These are phyloP conservation scores for Melampsora abietis-canadensis DNA, from an alignment of 1,284 basidiomycete genomes.

Conservation along the genomic window DNA sequence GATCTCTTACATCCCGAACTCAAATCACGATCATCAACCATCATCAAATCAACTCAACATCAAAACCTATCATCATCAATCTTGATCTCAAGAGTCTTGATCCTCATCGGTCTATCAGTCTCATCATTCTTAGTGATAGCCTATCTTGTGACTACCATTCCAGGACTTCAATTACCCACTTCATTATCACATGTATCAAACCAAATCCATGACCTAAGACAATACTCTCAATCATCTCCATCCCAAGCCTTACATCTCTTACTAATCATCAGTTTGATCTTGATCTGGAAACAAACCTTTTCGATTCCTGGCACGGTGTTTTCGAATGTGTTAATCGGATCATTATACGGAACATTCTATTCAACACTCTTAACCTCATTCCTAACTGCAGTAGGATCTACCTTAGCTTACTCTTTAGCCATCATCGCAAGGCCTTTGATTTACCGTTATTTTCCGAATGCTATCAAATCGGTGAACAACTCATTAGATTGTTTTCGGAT, in stretches of 20 bases:
- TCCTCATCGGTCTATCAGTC: neutral
- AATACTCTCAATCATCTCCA: slow-evolving; percentile 45
- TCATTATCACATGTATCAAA: neutral
- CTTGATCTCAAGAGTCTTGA: neutral
- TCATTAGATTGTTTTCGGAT: slow-evolving; percentile 46
- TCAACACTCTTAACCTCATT: slow-evolving; percentile 21
- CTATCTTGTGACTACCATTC: neutral
- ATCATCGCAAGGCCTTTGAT: slow-evolving; percentile 31
- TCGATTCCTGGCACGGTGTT: slow-evolving; percentile 51
- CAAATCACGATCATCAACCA: too few relatives aligned
- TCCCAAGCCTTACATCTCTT: slow-evolving; percentile 47
- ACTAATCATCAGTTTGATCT: slow-evolving; percentile 47
- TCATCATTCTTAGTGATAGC: neutral
- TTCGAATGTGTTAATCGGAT: slow-evolving; percentile 51
- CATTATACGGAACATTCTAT: slow-evolving; percentile 45
- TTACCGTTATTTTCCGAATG: slow-evolving; percentile 49
- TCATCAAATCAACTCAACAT: neutral
- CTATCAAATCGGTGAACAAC: slow-evolving; percentile 47
- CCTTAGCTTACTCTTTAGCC: slow-evolving; percentile 20
- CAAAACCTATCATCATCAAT: neutral
- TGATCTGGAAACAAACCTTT: slow-evolving; percentile 52
- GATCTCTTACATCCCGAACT: neutral
- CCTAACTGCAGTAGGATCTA: slow-evolving; percentile 31
- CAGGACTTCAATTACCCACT: slow-evolving; percentile 13
- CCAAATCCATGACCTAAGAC: slow-evolving; percentile 37